Conservation (phyloP, 495 filamentous ascomycete genomes). For the Xeromyces bisporus region DNA sequence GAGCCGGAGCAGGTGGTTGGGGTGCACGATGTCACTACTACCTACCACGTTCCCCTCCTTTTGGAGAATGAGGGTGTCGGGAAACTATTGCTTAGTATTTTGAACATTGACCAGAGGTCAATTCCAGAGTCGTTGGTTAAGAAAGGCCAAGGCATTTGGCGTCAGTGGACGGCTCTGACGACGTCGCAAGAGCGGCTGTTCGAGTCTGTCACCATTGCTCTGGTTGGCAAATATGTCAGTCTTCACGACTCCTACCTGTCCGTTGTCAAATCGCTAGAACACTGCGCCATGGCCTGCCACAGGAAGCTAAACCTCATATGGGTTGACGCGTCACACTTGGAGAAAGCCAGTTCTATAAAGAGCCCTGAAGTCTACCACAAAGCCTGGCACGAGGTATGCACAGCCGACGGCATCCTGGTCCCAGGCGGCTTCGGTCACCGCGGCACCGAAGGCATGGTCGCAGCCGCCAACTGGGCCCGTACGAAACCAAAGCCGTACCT, state of each 20-base stretch:
- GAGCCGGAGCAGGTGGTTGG: conserved; percentile 64
- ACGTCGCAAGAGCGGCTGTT: conserved; percentile 40
- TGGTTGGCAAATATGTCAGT: conserved; percentile 82
- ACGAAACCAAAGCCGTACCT: conserved; percentile 67
- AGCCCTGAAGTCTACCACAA: conserved; percentile 67
- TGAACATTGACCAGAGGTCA: conserved; percentile 26
- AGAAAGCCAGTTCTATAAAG: conserved; percentile 35
- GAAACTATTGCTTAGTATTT: conserved; percentile 36
- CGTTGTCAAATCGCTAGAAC: conserved; percentile 73
- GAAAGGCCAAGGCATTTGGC: conserved; percentile 49
- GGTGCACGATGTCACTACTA: conserved; percentile 71
- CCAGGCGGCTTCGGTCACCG: conserved; percentile 70
- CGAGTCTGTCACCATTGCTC: conserved; percentile 60
- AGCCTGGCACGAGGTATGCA: conserved; percentile 69
- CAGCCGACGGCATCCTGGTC: conserved; percentile 41
- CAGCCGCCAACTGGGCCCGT: conserved; percentile 66
- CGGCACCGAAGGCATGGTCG: conserved; percentile 78
- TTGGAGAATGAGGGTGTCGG: conserved; percentile 67
- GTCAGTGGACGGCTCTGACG: conserved; percentile 55
- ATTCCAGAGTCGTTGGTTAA: conserved; percentile 30
- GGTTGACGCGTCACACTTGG: conserved; percentile 74
- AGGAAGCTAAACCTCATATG: conserved; percentile 65
- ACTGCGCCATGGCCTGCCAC: conserved; percentile 71
- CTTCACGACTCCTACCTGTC: conserved; percentile 73
- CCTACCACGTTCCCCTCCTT: conserved; percentile 83